Percentiles rank a stretch among this genome's conserved stretches.
These are phyloP conservation scores for Aspergillus amoenus DNA, from an alignment of 2,329 filamentous ascomycete genomes.

Conservation along the genomic window DNA sequence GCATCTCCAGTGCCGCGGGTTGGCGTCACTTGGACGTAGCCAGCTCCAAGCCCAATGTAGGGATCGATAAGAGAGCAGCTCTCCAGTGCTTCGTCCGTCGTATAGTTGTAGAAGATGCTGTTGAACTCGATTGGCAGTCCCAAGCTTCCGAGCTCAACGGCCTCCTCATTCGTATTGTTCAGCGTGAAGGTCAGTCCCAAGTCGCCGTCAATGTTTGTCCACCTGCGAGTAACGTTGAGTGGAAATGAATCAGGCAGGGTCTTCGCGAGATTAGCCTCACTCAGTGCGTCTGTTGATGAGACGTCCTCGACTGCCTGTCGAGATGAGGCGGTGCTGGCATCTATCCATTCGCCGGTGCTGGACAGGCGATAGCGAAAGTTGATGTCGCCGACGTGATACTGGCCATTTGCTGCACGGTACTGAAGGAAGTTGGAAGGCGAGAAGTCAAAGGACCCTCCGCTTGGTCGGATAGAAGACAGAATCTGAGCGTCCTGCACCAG, in stretches of 20 bases:
- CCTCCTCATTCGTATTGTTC: conserved; percentile 41
- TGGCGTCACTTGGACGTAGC: conserved; percentile 56
- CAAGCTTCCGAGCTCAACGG: conserved; percentile 56
- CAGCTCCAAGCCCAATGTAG: conserved; percentile 60
- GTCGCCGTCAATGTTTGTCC: conserved; percentile 51
- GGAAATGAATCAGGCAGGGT: conserved; percentile 25
- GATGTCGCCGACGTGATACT: background rate
- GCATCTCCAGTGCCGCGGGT: conserved; percentile 54
- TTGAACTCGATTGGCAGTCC: conserved; percentile 63
- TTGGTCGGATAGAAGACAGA: background rate
- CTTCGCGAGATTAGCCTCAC: conserved; percentile 31
- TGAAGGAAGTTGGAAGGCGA: background rate
- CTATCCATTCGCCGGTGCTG: background rate
- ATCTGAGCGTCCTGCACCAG: background rate
- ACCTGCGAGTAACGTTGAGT: conserved; percentile 52
- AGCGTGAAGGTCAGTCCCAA: conserved; percentile 55
- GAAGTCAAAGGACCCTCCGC: background rate
- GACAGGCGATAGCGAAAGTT: background rate
- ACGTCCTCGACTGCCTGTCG: background rate
- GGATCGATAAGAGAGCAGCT: conserved; percentile 59
- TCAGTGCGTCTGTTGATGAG: background rate
- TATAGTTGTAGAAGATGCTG: conserved; percentile 58
- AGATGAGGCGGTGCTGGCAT: background rate
- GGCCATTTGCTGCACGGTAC: background rate
- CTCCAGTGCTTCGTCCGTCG: conserved; percentile 49